Conservation (phyloP, 495 filamentous ascomycete species). For the Aspergillus nanangensis region DNA sequence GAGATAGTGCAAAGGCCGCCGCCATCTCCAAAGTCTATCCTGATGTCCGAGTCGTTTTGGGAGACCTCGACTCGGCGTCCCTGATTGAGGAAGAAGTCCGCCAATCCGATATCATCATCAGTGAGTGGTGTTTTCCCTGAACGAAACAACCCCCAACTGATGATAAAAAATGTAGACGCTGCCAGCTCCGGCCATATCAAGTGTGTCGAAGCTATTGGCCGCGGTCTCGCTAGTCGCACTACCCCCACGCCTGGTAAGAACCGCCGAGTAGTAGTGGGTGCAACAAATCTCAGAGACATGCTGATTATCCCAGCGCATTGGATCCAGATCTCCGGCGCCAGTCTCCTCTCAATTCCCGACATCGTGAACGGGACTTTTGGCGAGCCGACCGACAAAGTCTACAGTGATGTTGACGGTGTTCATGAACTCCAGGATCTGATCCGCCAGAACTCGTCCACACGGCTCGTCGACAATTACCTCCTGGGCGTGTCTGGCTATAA, state of each 20-base stretch:
- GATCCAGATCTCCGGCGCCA: constrained; percentile 30
- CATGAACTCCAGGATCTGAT: constrained; percentile 35
- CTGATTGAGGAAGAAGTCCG: constrained; percentile 36
- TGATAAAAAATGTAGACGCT: too few species aligned
- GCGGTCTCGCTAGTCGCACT: too few species aligned
- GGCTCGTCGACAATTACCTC: constrained; percentile 49
- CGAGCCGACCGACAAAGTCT: constrained; percentile 19
- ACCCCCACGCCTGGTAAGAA: constrained; percentile 14
- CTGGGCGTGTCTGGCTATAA: constrained; percentile 32
- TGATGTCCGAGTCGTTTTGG: constrained; percentile 37
- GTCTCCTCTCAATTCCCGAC: constrained; percentile 25
- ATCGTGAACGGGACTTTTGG: constrained; percentile 19
- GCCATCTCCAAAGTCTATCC: constrained; percentile 46
- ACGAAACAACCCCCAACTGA: too few species aligned
- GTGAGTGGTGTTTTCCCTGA: too few species aligned
- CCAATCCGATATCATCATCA: constrained; percentile 44
- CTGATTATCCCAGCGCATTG: constrained; percentile 20
- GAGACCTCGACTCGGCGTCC: constrained; percentile 37
- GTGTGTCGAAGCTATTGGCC: constrained; percentile 33
- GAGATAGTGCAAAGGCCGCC: constrained; percentile 55
- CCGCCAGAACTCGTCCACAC: constrained; percentile 36
- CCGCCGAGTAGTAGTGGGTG: too few species aligned
- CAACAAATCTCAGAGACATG: background rate
- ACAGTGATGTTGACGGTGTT: constrained; percentile 20
- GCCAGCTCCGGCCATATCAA: constrained; percentile 36